Base-by-base conservation (phyloP, 2,329 filamentous ascomycete genomes). In the Alternaria rosae region DNA sequence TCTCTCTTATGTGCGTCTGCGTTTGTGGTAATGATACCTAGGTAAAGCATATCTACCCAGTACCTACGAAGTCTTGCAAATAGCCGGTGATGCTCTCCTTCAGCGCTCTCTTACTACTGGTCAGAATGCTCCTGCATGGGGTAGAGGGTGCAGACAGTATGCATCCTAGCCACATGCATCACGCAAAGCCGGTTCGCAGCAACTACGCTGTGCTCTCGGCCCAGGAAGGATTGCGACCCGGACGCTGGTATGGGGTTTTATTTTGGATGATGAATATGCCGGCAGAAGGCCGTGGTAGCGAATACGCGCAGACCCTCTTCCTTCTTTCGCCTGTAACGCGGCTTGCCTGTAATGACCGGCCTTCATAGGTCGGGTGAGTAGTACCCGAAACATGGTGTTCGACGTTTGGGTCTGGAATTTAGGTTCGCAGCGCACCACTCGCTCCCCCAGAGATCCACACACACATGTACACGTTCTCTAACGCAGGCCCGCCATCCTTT, bases 181-280 rank as follows among this genome's bases (percentile, higher is more conserved):
- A 50, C 55, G 55, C 54, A 48, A 35, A 43, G 59, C 30, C 52
- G 45, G 43, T 50, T 54, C 35, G 63, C 57, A 58, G 50, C 57
- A 35, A 57, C 38, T 55, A 55, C 45, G 57, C 54, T 57, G 58
- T 58, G 32, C 47, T 54, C 58, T 59, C 67, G 67, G 67, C 63
- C 57, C 65, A 68, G 42, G 32, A 52, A 32, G 51, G 32, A 35
- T 62, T 57, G 57, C 52, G 64, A 68, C 67, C 65, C 67, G 67
- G 67, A 45, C 59, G 52, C 53, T 66, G 65, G 64, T 67, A 42
- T 54, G 44, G 44, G 38, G 12, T 47, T 47, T 50, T 38, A 38
- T 38, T 38, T 21, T 38, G 20, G 38, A 25, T 52, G 30, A 38
- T 58, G 54, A 38, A 28, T 42, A 52, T 69, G 67, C 61, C 67